A percentile compares a stretch with the other conserved stretches of the same genome.
Conservation (phyloP, 768 basidiomycete species). For the Leccinum barrowsii region DNA sequence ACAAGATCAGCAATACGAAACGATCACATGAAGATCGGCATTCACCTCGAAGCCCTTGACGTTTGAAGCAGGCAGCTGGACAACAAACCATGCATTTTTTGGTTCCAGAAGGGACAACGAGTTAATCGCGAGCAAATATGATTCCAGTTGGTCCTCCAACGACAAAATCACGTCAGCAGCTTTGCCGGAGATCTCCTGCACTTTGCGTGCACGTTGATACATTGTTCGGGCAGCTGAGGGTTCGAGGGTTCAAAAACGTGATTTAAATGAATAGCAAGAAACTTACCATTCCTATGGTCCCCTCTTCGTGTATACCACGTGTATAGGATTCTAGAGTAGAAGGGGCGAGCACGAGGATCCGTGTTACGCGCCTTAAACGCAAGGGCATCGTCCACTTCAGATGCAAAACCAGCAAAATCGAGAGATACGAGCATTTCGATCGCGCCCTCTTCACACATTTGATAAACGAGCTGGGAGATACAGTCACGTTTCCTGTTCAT, state of each 20-base stretch:
- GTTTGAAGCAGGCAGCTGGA: conserved; percentile 51
- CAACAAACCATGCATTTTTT: conserved; percentile 79
- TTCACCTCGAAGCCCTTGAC: conserved; percentile 45
- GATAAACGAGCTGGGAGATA: conserved; percentile 76
- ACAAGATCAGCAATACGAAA: conserved; percentile 16
- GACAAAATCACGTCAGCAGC: conserved; percentile 38
- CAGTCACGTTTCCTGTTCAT: conserved; percentile 71
- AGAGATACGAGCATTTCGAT: conserved; percentile 74
- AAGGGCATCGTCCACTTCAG: conserved; percentile 84
- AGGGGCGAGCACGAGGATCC: conserved; percentile 80
- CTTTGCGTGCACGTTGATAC: conserved; percentile 86
- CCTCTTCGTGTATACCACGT: conserved; percentile 87
- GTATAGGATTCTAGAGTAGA: conserved; percentile 90
- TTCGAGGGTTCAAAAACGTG: conserved; percentile 26
- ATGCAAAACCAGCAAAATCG: conserved; percentile 80
- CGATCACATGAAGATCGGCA: conserved; percentile 18
- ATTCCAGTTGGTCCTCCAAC: conserved; percentile 71
- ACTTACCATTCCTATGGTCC: conserved; percentile 88
- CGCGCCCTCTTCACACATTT: conserved; percentile 89
- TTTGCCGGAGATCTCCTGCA: conserved; percentile 45
- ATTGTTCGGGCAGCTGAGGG: conserved; percentile 79
- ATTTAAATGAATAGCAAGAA: conserved; percentile 8
- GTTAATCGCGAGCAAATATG: conserved; percentile 85
- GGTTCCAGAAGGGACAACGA: conserved; percentile 78
- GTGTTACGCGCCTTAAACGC: conserved; percentile 93